Base-by-base conservation (phyloP, 2,329 filamentous ascomycete species). In the Pochonia chlamydosporia region DNA sequence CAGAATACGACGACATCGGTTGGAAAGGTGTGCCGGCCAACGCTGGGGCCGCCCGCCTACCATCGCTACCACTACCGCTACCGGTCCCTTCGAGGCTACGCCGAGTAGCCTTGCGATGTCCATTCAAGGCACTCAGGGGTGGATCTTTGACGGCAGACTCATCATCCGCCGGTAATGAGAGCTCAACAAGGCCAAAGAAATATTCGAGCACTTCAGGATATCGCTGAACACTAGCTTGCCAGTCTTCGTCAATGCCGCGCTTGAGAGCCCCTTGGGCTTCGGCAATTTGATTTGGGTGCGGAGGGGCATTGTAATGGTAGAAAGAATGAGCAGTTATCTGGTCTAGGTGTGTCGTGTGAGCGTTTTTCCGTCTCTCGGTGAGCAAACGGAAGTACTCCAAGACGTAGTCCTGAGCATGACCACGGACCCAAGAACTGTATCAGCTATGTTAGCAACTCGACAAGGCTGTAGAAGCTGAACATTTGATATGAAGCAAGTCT, bases 191-290 rank as follows among this genome's bases (percentile, higher is more conserved):
- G 49, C 79, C 74, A 65, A 85, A 91, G 61, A 86, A 91, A 65
- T 91, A 89, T 64, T 89, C 84, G 46, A 92, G 71, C n/a, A 91
- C 82, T 61, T 90, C 85, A 4, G 87, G 87, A 57, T 91, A 92
- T 46, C 82, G 77, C 57, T 88, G 79, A 33, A 90, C 86, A 41
- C 82, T 85, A 25, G 79, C 74, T 57, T 84, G 79, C 87, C 87
- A 92, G 67, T 90, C 87, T 52, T 87, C 82, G 57, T 90, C 85
- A 57, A 90, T 85, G 51, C 85, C 85, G 43, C 80, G 76, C 66
- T 89, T 88, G 51, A 89, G 73, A 42, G 76, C 74, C 14, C 74
- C 73, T 58, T 89, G 78, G 21, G 84, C 85, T 48, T 78, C 75
- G 33, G 75, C 70, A 44, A 89, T 76, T 59, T 89, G 77, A 53